These are phyloP conservation scores for Hericium coralloides DNA, from an alignment of 768 basidiomycete species.

Conservation along the genomic window DNA sequence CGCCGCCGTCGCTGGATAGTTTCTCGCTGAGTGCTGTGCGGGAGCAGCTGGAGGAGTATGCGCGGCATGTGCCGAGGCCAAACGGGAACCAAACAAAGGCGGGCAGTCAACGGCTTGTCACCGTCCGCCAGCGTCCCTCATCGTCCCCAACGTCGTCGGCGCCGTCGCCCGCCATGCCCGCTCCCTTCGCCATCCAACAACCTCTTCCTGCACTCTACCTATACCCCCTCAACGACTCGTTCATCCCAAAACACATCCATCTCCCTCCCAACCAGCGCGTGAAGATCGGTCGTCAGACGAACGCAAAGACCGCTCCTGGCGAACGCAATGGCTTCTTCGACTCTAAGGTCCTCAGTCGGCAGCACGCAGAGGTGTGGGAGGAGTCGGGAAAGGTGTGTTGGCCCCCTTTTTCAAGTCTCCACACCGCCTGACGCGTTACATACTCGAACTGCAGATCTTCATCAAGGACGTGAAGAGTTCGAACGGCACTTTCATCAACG, in stretches of 20 bases:
- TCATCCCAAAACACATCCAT: slow-evolving; percentile 90
- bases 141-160: neutral
- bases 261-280: slow-evolving; percentile 58
- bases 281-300: slow-evolving; percentile 94
- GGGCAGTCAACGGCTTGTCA: no score
- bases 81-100: no score
- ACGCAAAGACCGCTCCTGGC: slow-evolving; percentile 86
- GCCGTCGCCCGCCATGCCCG: slow-evolving; percentile 9
- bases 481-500: slow-evolving; percentile 98
- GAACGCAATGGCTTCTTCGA: slow-evolving; percentile 97
- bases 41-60: no score
- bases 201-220: slow-evolving; percentile 34
- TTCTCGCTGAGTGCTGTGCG: no score
- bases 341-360: slow-evolving; percentile 86
- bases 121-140: slow-evolving; percentile 2
- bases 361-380: slow-evolving; percentile 99
- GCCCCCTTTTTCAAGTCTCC: slow-evolving; percentile 9
- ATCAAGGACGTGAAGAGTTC: slow-evolving; percentile 98
- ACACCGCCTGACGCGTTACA: slow-evolving; percentile 8
- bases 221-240: slow-evolving; percentile 91
- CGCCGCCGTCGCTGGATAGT: no score
- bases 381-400: slow-evolving; percentile 72
- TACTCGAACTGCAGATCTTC: slow-evolving; percentile 53
- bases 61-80: no score
- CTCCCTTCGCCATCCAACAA: slow-evolving; percentile 10